A percentile compares a stretch with the other conserved stretches of the same genome.
These are phyloP conservation scores for Penicillium aurantiogriseum DNA, from an alignment of 2,329 filamentous ascomycete species.

Conservation along the genomic window DNA sequence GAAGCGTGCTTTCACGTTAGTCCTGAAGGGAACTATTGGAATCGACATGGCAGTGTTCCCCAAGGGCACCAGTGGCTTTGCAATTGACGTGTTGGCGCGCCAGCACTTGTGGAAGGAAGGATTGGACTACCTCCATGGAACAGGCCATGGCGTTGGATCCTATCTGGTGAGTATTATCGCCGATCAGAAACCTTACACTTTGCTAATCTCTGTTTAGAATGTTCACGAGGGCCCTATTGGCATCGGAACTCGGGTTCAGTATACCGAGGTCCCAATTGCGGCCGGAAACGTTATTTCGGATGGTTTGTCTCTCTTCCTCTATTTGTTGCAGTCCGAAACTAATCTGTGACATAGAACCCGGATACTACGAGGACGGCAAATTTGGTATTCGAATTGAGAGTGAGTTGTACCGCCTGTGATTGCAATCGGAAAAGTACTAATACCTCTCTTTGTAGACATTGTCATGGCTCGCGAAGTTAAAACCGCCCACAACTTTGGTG, in stretches of 20 bases:
- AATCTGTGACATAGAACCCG: constrained; percentile 62
- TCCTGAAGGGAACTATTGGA: constrained; percentile 90
- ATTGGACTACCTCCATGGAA: constrained; percentile 93
- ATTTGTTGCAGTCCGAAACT: background rate
- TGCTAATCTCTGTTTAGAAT: constrained; percentile 53
- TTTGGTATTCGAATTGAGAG: constrained; percentile 96
- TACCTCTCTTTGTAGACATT: constrained; percentile 56
- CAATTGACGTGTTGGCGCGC: constrained; percentile 81
- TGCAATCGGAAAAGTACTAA: constrained; percentile 5
- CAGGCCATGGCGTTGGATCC: constrained; percentile 91
- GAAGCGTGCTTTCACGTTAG: constrained; percentile 85
- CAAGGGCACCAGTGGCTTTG: constrained; percentile 91
- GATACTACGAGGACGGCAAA: constrained; percentile 92
- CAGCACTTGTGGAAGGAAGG: constrained; percentile 93
- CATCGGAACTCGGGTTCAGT: constrained; percentile 87
- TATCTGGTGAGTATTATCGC: constrained; percentile 56
- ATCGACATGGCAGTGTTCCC: constrained; percentile 85
- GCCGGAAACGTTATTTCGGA: constrained; percentile 95
- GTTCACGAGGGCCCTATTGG: constrained; percentile 97
- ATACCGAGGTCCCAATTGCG: constrained; percentile 82
- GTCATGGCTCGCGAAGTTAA: constrained; percentile 86
- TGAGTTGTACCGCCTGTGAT: constrained; percentile 29
- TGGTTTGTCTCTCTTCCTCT: constrained; percentile 34
- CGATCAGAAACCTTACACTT: background rate
- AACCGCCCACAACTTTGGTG: constrained; percentile 83